Percentiles rank a stretch among this genome's conserved stretches.
phyloP scores from a whole-genome alignment of 495 filamentous ascomycete genomes.

The Podospora didyma region DNA sequence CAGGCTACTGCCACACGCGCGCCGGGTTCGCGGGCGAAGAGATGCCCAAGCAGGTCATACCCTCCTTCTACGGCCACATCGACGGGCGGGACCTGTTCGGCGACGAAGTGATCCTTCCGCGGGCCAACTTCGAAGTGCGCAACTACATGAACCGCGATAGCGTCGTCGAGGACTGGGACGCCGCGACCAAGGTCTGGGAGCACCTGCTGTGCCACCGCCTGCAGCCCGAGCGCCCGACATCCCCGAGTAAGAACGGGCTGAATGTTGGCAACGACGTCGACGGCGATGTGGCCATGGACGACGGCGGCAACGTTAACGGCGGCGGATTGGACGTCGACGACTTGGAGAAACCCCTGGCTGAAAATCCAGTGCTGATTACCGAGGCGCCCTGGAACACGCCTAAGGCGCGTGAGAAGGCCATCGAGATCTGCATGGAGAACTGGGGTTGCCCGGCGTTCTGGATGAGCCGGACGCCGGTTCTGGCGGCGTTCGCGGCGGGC shows the following conservation, averaged over 20 bases:
- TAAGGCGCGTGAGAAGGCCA: constrained; percentile 84
- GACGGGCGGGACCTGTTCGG: constrained; percentile 68
- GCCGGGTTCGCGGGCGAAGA: constrained; percentile 98
- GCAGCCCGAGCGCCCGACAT: constrained; percentile 62
- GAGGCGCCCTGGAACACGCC: constrained; percentile 88
- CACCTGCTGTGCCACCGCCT: constrained; percentile 66
- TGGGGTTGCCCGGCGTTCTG: constrained; percentile 95
- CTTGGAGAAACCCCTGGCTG: constrained; percentile 73
- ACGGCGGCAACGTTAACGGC: constrained; percentile 58
- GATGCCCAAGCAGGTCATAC: constrained; percentile 86
- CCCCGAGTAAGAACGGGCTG: constrained; percentile 67
- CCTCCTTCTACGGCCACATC: constrained; percentile 69
- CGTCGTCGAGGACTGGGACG: constrained; percentile 94
- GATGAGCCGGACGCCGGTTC: constrained; percentile 58
- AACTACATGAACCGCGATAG: constrained; percentile 91
- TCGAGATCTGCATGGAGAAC: constrained; percentile 92
- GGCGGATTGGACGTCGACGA: constrained; percentile 53
- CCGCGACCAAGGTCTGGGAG: constrained; percentile 85
- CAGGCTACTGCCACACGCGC: constrained; percentile 84
- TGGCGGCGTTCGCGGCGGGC: constrained; percentile 75
- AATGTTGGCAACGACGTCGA: constrained; percentile 44
- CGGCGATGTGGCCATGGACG: constrained; percentile 51
- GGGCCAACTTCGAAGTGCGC: constrained; percentile 69
- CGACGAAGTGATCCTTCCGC: constrained; percentile 77
- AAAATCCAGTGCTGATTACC: constrained; percentile 89